Percentiles rank a stretch among this genome's conserved stretches.
Conservation (phyloP, 2,329 filamentous ascomycete genomes). For the Colletotrichum nymphaeae region DNA sequence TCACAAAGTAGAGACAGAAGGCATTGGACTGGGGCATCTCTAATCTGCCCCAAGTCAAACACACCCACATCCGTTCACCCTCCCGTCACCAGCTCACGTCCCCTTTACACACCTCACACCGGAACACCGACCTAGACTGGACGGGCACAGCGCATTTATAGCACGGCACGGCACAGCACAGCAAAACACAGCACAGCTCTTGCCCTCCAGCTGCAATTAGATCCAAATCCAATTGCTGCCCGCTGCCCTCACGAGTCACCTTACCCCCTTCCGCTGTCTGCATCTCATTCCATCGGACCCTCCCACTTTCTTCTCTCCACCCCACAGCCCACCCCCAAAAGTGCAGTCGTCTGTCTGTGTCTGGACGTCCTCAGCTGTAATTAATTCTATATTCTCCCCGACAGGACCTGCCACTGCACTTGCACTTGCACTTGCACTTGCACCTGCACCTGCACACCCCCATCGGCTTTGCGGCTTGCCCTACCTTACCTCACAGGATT, state of each 20-base stretch:
- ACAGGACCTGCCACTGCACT: background rate
- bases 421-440: background rate
- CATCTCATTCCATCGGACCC: constrained; percentile 19
- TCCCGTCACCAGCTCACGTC: background rate
- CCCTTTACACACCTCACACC: background rate
- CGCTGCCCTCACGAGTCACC: background rate
- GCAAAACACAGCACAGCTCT: background rate
- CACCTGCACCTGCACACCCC: constrained; percentile 6
- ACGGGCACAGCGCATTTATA: background rate
- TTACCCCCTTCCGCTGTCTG: constrained; percentile 2
- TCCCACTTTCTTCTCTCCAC: constrained; percentile 21
- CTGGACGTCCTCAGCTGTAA: constrained; percentile 27
- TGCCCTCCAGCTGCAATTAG: too few species aligned
- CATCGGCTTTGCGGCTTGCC: constrained; percentile 21
- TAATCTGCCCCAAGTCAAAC: constrained; percentile 25
- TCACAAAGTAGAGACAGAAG: constrained; percentile 14
- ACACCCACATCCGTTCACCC: constrained; percentile 9
- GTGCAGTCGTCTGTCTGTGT: constrained; percentile 24
- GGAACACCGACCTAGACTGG: background rate
- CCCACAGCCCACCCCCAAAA: constrained; percentile 26
- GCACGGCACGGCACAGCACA: background rate
- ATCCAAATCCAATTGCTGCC: too few species aligned
- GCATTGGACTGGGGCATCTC: constrained; percentile 1
- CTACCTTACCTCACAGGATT: constrained; percentile 11
- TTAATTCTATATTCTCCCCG: constrained; percentile 9